These are phyloP conservation scores for Hanseniaspora guilliermondii DNA, from an alignment of 805 yeast species.

Conservation along the genomic window DNA sequence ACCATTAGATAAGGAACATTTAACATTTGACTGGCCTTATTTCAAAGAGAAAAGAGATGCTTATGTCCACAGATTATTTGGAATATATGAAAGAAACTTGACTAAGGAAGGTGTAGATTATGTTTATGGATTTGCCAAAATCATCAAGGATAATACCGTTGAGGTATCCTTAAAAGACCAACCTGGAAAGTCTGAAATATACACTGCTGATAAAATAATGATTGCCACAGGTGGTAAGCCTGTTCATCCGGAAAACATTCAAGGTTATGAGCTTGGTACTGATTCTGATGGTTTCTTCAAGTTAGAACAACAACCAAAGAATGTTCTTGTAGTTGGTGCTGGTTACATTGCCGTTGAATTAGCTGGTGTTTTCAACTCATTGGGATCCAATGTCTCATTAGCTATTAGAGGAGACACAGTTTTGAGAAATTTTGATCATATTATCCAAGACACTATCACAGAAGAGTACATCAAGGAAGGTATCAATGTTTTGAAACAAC, in stretches of 20 bases:
- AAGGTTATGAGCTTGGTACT: conserved; percentile 73
- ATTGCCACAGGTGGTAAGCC: conserved; percentile 93
- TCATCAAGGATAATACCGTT: conserved; percentile 57
- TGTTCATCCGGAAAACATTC: conserved; percentile 48
- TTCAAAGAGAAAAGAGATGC: conserved; percentile 88
- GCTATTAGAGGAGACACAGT: conserved; percentile 86
- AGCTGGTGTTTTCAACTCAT: conserved; percentile 83
- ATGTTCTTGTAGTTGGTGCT: conserved; percentile 92
- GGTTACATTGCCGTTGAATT: conserved; percentile 96
- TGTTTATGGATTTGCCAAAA: conserved; percentile 75
- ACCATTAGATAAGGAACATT: conserved; percentile 36
- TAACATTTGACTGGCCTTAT: conserved; percentile 66
- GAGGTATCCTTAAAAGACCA: conserved; percentile 65
- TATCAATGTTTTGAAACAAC: conserved; percentile 59
- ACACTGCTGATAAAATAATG: conserved; percentile 69
- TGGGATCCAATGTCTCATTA: conserved; percentile 76
- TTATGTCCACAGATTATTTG: conserved; percentile 73
- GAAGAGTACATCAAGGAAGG: conserved; percentile 73
- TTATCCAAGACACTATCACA: conserved; percentile 68
- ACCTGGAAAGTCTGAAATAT: conserved; percentile 33
- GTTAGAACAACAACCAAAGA: conserved; percentile 70
- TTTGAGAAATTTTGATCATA: conserved; percentile 72
- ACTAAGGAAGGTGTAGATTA: conserved; percentile 80
- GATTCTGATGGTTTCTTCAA: conserved; percentile 86
- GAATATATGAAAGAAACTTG: conserved; percentile 82